Evolutionary conservation across 805 yeast genomes (phyloP), one percentile per base, ranked within the genome.

Genomic region (Ogataea minuta): DNA sequence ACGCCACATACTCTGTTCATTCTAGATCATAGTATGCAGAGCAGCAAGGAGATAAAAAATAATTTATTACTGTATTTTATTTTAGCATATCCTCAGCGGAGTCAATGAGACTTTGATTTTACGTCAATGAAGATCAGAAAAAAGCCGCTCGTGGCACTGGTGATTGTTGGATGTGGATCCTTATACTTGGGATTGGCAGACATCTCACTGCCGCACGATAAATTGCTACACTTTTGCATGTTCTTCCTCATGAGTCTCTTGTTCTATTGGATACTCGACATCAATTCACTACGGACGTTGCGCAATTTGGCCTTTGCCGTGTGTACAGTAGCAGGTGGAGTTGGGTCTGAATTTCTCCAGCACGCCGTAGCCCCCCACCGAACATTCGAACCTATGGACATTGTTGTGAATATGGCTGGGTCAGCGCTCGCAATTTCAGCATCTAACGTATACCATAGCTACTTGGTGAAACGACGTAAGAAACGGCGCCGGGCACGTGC

Each of bases 111-210:
- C n/a, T n/a, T 16, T 11, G 13, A 30, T 29, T 23, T 19, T 14
- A 8, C 12, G 9, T 14, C 11, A 14, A 36, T 36, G 41, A 30
- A 31, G 35, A 36, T 36, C 31, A 30, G 41, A 16, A 31, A 30
- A 13, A 26, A 16, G 20, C 31, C 35, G 6, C 20, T 36, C 12
- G 20, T 15, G n/a, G 34, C 27, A 9, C 31, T 36, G 8, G 7
- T 24, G n/a, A 9, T 36, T n/a, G 21, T 31, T 4, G 35, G 31
- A 12, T 14, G 9, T 10, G 33, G 19, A 6, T 55, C 67, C 0
- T 41, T 52, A 1, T 75, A 74, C 44, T 59, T 76, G 6, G 82
- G 82, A 14, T 71, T 76, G 50, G 73, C 79, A 6, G 65, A 66
- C 59, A 52, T 76, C 2, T 65, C 67, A 0, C 49, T 76, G 14